Conservation (phyloP, 2,329 filamentous ascomycete species). For the Penicillium concentricum region DNA sequence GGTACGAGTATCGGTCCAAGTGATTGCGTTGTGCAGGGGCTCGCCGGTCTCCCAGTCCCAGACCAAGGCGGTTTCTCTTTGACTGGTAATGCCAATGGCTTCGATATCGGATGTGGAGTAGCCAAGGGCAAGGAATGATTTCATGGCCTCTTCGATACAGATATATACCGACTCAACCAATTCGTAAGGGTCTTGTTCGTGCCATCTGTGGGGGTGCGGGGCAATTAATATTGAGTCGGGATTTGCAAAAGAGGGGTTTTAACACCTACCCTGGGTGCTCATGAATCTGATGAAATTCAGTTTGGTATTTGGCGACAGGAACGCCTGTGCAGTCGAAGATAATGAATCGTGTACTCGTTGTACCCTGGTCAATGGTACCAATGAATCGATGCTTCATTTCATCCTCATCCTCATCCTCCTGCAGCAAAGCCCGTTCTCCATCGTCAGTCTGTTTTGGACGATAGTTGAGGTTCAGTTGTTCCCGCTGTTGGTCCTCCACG, state of each 20-base stretch:
- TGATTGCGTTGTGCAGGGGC: constrained; percentile 79
- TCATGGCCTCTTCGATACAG: constrained; percentile 75
- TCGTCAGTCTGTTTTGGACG: constrained; percentile 32
- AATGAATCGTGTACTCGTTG: constrained; percentile 83
- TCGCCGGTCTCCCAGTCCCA: constrained; percentile 82
- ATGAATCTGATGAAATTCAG: constrained; percentile 82
- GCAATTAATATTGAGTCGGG: constrained; percentile 4
- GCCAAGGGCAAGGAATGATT: constrained; percentile 69
- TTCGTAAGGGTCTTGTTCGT: constrained; percentile 81
- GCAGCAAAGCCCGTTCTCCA: constrained; percentile 36
- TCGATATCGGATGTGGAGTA: constrained; percentile 67
- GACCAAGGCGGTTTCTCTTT: constrained; percentile 82
- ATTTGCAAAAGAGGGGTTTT: neutral
- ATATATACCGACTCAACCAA: constrained; percentile 71
- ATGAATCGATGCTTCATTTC: constrained; percentile 58
- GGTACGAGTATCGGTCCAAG: constrained; percentile 86
- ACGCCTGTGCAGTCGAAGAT: constrained; percentile 81
- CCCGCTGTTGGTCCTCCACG: constrained; percentile 19
- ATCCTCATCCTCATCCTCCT: constrained; percentile 31
- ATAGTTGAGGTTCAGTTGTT: constrained; percentile 22
- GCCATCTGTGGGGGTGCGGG: constrained; percentile 62
- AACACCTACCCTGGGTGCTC: constrained; percentile 74
- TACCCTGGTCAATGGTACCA: constrained; percentile 87
- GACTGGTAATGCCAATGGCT: constrained; percentile 82
- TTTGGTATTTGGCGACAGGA: constrained; percentile 78